Evolutionary conservation across 2,329 filamentous ascomycete genomes (phyloP).

Genomic region (Trichoderma sp.): DNA sequence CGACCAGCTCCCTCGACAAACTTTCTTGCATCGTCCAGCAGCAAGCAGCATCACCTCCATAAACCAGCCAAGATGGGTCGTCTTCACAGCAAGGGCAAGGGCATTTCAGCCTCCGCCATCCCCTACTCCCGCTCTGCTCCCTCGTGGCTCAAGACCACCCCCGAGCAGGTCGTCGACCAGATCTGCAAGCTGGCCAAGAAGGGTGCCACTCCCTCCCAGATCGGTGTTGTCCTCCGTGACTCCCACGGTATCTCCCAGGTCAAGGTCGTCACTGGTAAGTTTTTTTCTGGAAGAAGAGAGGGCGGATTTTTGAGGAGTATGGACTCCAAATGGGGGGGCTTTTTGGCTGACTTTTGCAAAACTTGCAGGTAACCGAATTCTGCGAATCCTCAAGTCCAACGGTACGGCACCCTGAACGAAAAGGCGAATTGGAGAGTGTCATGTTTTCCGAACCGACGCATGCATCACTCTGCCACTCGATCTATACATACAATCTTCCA

Average conservation of each 20-base stretch:
- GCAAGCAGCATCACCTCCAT: slow-evolving; percentile 39
- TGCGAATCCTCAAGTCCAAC: slow-evolving; percentile 95
- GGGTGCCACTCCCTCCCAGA: slow-evolving; percentile 97
- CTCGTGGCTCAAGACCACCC: slow-evolving; percentile 97
- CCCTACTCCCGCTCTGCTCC: slow-evolving; percentile 94
- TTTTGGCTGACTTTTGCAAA: slow-evolving; percentile 42
- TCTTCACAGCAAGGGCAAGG: slow-evolving; percentile 99
- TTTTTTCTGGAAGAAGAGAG: slow-evolving; percentile 33
- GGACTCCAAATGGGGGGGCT: not conserved
- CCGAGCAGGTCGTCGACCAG: slow-evolving; percentile 97
- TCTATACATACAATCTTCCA: slow-evolving; percentile 34
- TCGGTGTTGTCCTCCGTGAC: slow-evolving; percentile 98
- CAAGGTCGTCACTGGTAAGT: slow-evolving; percentile 91
- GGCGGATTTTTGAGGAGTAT: not conserved
- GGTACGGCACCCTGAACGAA: slow-evolving; percentile 67
- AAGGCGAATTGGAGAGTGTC: slow-evolving; percentile 34
- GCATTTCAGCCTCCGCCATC: slow-evolving; percentile 92
- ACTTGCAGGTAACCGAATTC: slow-evolving; percentile 96
- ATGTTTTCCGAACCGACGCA: slow-evolving; percentile 26
- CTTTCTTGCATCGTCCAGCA: slow-evolving; percentile 36
- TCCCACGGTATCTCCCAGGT: slow-evolving; percentile 98
- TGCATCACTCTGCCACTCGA: slow-evolving; percentile 28
- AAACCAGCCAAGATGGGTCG: slow-evolving; percentile 76
- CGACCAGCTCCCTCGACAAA: slow-evolving; percentile 35
- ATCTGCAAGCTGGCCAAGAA: slow-evolving; percentile 99